A percentile compares a stretch with the other conserved stretches of the same genome.
These are phyloP conservation scores for Amoebophrya sp. DNA, from an alignment of 169 alveolate genomes.

Conservation along the genomic window DNA sequence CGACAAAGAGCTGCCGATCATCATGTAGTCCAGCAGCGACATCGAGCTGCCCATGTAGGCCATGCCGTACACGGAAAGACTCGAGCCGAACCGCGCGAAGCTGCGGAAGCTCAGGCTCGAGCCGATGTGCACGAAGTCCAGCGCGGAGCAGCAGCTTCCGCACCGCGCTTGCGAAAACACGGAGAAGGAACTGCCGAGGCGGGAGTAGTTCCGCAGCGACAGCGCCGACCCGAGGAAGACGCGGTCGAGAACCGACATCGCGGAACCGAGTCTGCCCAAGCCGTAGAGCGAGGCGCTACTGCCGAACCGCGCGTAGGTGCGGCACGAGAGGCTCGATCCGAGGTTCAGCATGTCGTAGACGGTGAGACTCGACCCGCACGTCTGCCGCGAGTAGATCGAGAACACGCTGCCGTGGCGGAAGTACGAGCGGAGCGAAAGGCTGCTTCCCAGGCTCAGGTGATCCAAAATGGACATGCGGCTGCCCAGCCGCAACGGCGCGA, in stretches of 20 bases:
- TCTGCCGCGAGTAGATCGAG: neutral
- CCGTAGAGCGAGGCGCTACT: neutral
- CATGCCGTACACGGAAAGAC: neutral
- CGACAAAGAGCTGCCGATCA: neutral
- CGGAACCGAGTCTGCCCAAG: neutral
- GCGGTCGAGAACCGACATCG: neutral
- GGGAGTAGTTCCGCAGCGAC: neutral
- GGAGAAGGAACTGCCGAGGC: neutral
- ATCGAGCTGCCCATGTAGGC: neutral
- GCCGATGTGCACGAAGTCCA: neutral
- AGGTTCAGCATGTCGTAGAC: neutral
- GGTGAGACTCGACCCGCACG: neutral
- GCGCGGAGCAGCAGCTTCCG: neutral
- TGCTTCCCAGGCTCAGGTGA: neutral
- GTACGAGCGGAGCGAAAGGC: neutral
- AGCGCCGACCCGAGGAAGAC: neutral
- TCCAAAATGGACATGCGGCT: neutral
- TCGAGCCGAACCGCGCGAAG: constrained; percentile 4
- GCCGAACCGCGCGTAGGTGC: neutral
- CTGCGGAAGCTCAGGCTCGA: neutral
- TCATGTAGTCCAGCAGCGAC: neutral
- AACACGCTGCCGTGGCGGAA: neutral
- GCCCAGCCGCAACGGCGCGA: constrained; percentile 5
- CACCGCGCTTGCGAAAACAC: neutral
- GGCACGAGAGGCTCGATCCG: neutral